Evolutionary conservation across 768 basidiomycete species (phyloP).

Genomic region (Podaxis sp.): DNA sequence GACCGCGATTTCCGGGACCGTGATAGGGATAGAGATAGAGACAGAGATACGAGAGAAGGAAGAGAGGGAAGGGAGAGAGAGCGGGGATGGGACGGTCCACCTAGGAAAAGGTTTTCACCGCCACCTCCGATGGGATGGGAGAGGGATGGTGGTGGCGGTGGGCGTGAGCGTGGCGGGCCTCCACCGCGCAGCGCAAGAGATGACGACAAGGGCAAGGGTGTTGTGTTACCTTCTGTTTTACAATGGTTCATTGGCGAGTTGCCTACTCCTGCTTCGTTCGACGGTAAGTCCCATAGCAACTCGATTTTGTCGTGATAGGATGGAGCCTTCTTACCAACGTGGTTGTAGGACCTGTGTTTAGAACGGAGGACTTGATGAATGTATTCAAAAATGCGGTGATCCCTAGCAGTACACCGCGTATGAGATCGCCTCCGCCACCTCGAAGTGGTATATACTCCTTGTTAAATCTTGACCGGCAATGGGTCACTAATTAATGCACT

Average conservation of each 20-base stretch:
- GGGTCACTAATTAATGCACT: not conserved
- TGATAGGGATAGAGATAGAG: slow-evolving; percentile 19
- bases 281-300: slow-evolving; percentile 56
- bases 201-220: slow-evolving; percentile 29
- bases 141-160: slow-evolving; percentile 31
- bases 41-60: slow-evolving; percentile 19
- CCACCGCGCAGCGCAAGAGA: slow-evolving; percentile 27
- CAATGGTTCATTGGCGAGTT: slow-evolving; percentile 85
- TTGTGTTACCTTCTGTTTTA: slow-evolving; percentile 55
- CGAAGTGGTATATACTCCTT: slow-evolving; percentile 13
- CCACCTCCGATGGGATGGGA: slow-evolving; percentile 46
- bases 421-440: slow-evolving; percentile 60
- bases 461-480: slow-evolving; percentile 1
- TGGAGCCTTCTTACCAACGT: not conserved
- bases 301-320: slow-evolving; percentile 2
- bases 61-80: slow-evolving; percentile 32
- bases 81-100: slow-evolving; percentile 36
- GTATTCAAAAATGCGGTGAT: slow-evolving; percentile 81
- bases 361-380: slow-evolving; percentile 88
- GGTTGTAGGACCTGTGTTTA: slow-evolving; percentile 77
- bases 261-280: slow-evolving; percentile 72
- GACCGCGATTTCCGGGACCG: slow-evolving; percentile 21
- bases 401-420: slow-evolving; percentile 52
- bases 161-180: slow-evolving; percentile 18
- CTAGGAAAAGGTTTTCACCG: slow-evolving; percentile 48